Conservation (phyloP, 768 basidiomycete genomes). For the Leucosporidium scottii region DNA sequence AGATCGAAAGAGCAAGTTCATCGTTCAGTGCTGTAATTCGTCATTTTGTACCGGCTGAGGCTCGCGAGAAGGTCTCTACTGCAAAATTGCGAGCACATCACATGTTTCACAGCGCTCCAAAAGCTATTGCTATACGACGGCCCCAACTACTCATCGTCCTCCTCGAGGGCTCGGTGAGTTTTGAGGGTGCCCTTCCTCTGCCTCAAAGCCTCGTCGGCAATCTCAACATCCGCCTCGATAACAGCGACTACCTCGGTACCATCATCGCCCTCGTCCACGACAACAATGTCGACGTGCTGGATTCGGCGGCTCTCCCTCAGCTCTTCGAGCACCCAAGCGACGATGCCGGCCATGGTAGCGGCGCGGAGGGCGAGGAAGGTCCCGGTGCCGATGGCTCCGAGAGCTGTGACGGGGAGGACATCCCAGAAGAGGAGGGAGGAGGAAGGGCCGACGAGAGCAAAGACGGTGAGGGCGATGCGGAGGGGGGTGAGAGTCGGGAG, state of each 20-base stretch:
- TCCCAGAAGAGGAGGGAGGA: conserved; percentile 5
- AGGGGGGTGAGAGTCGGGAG: not conserved
- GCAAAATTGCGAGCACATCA: no score
- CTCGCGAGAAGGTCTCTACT: no score
- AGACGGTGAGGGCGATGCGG: not conserved
- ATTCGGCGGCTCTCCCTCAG: not conserved
- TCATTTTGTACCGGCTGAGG: no score
- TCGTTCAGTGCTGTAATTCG: no score
- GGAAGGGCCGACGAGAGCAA: not conserved
- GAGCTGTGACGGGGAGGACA: conserved; percentile 10
- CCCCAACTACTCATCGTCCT: no score
- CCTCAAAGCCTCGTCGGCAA: not conserved
- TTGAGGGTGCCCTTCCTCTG: no score
- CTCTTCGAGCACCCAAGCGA: conserved; percentile 10
- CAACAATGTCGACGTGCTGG: not conserved
- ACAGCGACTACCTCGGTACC: not conserved
- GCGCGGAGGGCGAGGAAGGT: not conserved
- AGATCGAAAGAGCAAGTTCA: no score
- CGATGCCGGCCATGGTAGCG: not conserved
- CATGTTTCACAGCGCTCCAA: no score
- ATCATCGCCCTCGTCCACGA: not conserved
- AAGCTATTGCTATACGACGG: no score
- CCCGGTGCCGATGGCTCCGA: not conserved
- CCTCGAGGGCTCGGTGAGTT: no score
- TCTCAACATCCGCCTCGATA: not conserved